Evolutionary conservation across 306 rosid species (phyloP), one percentile per base, ranked within the genome.

Genomic region (Pyrus pyrifolia): DNA sequence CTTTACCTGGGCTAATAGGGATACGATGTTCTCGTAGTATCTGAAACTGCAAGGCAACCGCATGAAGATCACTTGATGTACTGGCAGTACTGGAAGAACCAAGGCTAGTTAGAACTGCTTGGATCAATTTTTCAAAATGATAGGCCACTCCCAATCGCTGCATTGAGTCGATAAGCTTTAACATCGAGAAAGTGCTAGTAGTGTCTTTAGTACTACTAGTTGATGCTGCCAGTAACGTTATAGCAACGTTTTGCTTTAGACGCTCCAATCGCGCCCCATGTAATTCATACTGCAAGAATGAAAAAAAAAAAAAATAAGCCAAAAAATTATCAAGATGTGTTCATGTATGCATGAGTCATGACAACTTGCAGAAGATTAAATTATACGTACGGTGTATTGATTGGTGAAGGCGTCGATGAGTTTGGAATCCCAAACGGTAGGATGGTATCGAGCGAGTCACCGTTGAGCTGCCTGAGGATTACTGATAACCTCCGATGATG

Each of bases 101-200:
- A 62, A 62, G n/a, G 55, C 51, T 2, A 33, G 31, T 10, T 33
- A 71, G 31, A 31, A 66, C 71, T 14, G 52, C 67, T 23, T 64
- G 31, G 49, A 73, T 83, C 61, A 80, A 84, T 1, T 72, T 42
- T 69, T 76, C 80, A 7, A 83, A 80, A 33, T 80, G 82, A 53
- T 80, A 83, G 21, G 81, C 80, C 52, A 72, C 70, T 46, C 79
- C 87, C 33, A 83, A 25, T 17, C 80, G 58, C 66, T 83, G 73
- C 53, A 60, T 69, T 3, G 79, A 38, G 58, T 77, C 77, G n/a
- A 68, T 55, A 27, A 67, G 51, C 30, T 61, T 73, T 23, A 76
- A 57, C 15, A 80, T 29, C 1, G 23, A 15, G 3, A 6, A 11
- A 23, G 53, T 14, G 30, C 67, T 62, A 0, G 38, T 15, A 62